Percentiles rank a stretch among this genome's conserved stretches.
phyloP scores from a whole-genome alignment of 495 filamentous ascomycete genomes.

The Penicillium longicatenatum region DNA sequence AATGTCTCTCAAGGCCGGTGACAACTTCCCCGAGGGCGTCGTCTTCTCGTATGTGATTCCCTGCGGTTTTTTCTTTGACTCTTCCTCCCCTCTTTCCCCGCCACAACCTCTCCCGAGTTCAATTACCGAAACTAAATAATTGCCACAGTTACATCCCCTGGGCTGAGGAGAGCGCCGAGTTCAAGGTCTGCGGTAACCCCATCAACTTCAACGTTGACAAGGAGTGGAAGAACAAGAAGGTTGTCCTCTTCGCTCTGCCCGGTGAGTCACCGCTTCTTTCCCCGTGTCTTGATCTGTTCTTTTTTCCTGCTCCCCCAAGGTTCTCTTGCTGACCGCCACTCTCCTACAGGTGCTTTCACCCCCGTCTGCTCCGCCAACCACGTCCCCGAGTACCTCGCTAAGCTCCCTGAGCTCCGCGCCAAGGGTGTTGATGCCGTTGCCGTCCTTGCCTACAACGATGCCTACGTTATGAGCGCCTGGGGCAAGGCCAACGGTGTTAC shows the following conservation, averaged over 20 bases:
- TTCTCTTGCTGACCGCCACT: conserved; percentile 25
- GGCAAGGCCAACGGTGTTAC: conserved; percentile 88
- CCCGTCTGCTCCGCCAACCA: conserved; percentile 88
- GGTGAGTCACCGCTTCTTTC: conserved; percentile 49
- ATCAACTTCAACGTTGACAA: conserved; percentile 81
- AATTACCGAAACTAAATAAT: conserved; percentile 17
- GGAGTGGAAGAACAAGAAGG: conserved; percentile 86
- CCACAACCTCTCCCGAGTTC: conserved; percentile 4
- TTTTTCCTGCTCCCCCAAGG: conserved; percentile 14
- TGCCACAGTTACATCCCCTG: conserved; percentile 67
- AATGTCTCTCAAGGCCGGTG: conserved; percentile 80
- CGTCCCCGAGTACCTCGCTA: conserved; percentile 81
- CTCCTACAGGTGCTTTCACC: conserved; percentile 75
- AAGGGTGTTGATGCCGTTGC: conserved; percentile 88
- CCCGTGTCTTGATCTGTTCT: neutral
- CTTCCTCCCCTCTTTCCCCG: conserved; percentile 9
- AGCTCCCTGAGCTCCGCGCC: conserved; percentile 67
- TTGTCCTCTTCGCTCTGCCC: conserved; percentile 86
- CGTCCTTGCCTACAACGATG: conserved; percentile 88
- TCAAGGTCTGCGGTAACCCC: conserved; percentile 78
- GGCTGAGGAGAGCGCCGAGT: conserved; percentile 59
- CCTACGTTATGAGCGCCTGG: conserved; percentile 94
- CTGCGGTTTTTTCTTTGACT: conserved; percentile 5
- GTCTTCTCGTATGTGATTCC: conserved; percentile 63
- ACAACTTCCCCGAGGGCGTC: conserved; percentile 79